These are phyloP conservation scores for Suillus cothurnatus DNA, from an alignment of 768 basidiomycete genomes.

Conservation along the genomic window DNA sequence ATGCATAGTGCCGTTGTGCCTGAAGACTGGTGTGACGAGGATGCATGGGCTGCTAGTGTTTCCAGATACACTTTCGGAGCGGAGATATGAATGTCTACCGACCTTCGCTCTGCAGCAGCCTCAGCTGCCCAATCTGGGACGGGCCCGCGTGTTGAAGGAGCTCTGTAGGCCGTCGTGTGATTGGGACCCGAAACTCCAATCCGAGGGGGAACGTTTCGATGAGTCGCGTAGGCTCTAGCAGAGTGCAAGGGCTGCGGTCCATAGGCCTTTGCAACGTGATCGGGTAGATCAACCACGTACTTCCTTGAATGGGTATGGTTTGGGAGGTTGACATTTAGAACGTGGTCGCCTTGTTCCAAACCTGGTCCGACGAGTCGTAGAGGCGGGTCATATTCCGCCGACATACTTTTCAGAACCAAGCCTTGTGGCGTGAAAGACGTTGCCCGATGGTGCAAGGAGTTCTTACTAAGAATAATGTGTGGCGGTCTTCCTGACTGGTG, in stretches of 20 bases:
- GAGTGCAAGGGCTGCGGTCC: neutral
- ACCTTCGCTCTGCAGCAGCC: neutral
- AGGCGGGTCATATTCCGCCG: neutral
- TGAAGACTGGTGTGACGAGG: neutral
- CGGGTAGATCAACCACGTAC: neutral
- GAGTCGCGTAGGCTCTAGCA: neutral
- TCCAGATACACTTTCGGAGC: neutral
- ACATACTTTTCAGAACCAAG: neutral
- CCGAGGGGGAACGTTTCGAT: neutral
- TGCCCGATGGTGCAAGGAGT: neutral
- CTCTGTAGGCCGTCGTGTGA: neutral
- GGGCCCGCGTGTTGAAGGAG: neutral
- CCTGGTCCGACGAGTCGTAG: slow-evolving; percentile 1
- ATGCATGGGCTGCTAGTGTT: neutral
- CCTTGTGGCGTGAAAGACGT: neutral
- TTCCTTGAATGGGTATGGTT: neutral
- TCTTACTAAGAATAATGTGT: neutral
- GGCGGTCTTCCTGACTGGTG: neutral
- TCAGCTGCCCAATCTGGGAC: slow-evolving; percentile 1
- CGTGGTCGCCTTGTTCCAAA: neutral
- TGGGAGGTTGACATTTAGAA: neutral
- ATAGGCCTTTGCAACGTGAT: neutral
- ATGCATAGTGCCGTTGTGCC: neutral
- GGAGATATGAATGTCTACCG: neutral
- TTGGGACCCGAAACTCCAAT: neutral